phyloP scores from a whole-genome alignment of 1,139 yeast species.

The Taphrina confusa region DNA sequence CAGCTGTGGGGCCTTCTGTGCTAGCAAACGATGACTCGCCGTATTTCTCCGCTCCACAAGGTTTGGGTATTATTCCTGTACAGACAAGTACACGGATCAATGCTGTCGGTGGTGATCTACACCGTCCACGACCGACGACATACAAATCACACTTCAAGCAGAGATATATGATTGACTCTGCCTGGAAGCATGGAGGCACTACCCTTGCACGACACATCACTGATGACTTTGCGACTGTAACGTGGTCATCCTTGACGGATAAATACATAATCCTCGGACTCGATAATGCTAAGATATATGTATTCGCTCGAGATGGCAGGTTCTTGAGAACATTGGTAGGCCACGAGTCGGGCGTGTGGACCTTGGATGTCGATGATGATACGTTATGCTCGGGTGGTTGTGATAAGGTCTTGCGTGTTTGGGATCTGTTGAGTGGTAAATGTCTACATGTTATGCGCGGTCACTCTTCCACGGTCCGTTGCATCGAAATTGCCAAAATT shows the following conservation, averaged over 20 bases:
- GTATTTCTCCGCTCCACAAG: constrained; percentile 32
- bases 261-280: constrained; percentile 50
- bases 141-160: constrained; percentile 51
- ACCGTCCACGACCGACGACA: constrained; percentile 45
- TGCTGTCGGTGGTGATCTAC: constrained; percentile 5
- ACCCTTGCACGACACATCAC: constrained; percentile 50
- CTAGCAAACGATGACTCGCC: constrained; percentile 21
- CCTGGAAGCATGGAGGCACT: constrained; percentile 51
- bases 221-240: constrained; percentile 48
- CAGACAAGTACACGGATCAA: constrained; percentile 19
- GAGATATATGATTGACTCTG: constrained; percentile 49
- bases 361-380: constrained; percentile 77
- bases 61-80: constrained; percentile 23
- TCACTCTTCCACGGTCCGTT: constrained; percentile 92
- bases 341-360: constrained; percentile 99
- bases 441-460: constrained; percentile 91
- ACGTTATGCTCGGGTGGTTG: constrained; percentile 88
- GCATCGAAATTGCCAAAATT: constrained; percentile 79
- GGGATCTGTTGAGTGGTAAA: constrained; percentile 75
- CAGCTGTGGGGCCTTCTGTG: constrained; percentile 10
- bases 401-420: constrained; percentile 84
- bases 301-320: constrained; percentile 62
- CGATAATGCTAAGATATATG: constrained; percentile 51
- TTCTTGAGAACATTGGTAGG: constrained; percentile 59
- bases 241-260: constrained; percentile 48